Conservation (phyloP, 805 yeast species). For the Nakazawaea holstii region DNA sequence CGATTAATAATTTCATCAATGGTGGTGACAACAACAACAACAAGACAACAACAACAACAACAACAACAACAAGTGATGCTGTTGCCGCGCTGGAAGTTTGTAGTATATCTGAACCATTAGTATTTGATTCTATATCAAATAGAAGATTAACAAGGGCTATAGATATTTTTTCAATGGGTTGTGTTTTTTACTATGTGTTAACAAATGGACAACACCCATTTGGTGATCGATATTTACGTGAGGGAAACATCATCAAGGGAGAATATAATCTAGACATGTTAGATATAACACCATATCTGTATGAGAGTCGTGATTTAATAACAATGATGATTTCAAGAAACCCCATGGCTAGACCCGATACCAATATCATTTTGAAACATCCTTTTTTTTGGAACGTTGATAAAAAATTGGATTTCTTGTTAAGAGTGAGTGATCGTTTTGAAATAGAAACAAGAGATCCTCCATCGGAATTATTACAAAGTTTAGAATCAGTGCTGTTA, state of each 20-base stretch:
- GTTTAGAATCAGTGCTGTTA: slow-evolving; percentile 47
- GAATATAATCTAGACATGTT: slow-evolving; percentile 47
- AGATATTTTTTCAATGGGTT: slow-evolving; percentile 92
- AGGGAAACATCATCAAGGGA: slow-evolving; percentile 78
- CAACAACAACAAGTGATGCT: too few relatives aligned
- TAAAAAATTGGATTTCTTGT: slow-evolving; percentile 74
- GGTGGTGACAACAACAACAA: neutral
- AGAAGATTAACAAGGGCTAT: slow-evolving; percentile 81
- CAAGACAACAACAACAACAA: too few relatives aligned
- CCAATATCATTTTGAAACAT: slow-evolving; percentile 63
- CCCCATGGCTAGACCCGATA: slow-evolving; percentile 70
- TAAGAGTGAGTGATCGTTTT: slow-evolving; percentile 86
- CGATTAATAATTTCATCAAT: slow-evolving; percentile 19
- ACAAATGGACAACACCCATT: slow-evolving; percentile 88
- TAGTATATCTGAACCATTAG: slow-evolving; percentile 23
- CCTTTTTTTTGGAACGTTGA: slow-evolving; percentile 83
- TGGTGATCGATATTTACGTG: slow-evolving; percentile 87
- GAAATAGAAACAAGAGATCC: slow-evolving; percentile 83
- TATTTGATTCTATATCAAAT: slow-evolving; percentile 34
- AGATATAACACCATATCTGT: slow-evolving; percentile 35
- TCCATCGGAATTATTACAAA: slow-evolving; percentile 52
- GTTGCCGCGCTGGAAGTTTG: too few relatives aligned
- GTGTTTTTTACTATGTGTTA: slow-evolving; percentile 84
- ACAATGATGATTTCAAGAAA: slow-evolving; percentile 62
- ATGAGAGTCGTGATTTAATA: slow-evolving; percentile 72